phyloP scores from a whole-genome alignment of 352 stramenopile genomes.

The Elongisporangium anandrum region DNA sequence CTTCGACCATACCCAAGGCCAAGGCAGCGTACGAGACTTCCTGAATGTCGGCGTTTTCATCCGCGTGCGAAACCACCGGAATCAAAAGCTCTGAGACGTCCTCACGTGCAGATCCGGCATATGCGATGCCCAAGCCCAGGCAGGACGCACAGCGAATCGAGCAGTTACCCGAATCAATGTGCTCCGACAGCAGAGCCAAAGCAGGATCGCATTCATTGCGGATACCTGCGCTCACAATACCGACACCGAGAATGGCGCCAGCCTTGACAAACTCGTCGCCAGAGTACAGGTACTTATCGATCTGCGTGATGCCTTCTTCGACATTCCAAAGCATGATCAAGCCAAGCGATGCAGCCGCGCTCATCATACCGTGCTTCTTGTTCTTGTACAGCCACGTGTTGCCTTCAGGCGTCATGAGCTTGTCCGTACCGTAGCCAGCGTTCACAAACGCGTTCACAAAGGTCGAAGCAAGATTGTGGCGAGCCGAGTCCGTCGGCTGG shows the following conservation, averaged over 20 bases:
- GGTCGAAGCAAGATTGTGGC: constrained; percentile 97
- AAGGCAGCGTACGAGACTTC: constrained; percentile 92
- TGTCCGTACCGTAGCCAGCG: constrained; percentile 97
- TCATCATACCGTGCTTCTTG: constrained; percentile 99
- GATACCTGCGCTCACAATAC: constrained; percentile 92
- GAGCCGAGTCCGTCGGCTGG: constrained; percentile 93
- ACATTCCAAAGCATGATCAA: constrained; percentile 99
- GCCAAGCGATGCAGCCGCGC: constrained; percentile 95
- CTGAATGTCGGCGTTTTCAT: constrained; percentile 91
- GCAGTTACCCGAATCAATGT: constrained; percentile 94
- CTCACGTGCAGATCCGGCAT: constrained; percentile 94
- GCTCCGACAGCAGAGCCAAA: constrained; percentile 95
- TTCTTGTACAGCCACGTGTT: constrained; percentile 99
- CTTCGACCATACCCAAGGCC: constrained; percentile 97
- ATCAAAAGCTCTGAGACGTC: constrained; percentile 97
- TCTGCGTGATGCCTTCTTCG: constrained; percentile 98
- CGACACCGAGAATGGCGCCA: constrained; percentile 96
- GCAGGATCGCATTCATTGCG: constrained; percentile 97
- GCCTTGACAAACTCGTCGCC: constrained; percentile 98
- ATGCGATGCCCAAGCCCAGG: constrained; percentile 97
- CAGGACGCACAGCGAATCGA: constrained; percentile 94
- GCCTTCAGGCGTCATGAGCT: constrained; percentile 90
- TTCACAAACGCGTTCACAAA: constrained; percentile 99
- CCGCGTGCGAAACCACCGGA: constrained; percentile 89
- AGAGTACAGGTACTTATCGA: constrained; percentile 99